Conservation (phyloP, 2,329 filamentous ascomycete species). For the Talaromyces sp. region DNA sequence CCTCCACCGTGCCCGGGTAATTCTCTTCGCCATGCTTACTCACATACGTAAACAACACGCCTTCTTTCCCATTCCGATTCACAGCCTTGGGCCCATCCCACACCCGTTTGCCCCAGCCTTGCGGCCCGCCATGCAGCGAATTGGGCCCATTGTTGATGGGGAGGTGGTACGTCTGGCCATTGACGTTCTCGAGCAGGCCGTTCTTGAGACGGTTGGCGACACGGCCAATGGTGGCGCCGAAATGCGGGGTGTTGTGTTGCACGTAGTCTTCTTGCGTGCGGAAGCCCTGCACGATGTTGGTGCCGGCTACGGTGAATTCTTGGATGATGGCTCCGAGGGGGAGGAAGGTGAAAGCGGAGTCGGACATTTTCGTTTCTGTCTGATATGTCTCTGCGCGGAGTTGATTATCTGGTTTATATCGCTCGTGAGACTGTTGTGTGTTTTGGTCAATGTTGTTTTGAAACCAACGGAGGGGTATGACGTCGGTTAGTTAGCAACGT, state of each 20-base stretch:
- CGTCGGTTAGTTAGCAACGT: neutral
- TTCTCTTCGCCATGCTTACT: conserved; percentile 83
- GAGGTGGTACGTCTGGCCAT: conserved; percentile 63
- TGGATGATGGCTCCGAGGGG: conserved; percentile 49
- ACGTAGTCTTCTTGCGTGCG: conserved; percentile 69
- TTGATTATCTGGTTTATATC: neutral
- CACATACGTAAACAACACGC: conserved; percentile 57
- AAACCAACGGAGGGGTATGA: neutral
- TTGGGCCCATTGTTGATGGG: conserved; percentile 70
- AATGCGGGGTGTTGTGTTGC: conserved; percentile 70
- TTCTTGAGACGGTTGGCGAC: conserved; percentile 73
- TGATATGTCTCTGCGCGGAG: neutral
- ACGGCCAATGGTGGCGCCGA: conserved; percentile 88
- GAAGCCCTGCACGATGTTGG: conserved; percentile 88
- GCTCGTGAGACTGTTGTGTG: too few relatives aligned
- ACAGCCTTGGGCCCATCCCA: conserved; percentile 67
- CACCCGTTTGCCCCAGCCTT: conserved; percentile 74
- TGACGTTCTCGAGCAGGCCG: conserved; percentile 65
- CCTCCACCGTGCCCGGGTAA: conserved; percentile 79
- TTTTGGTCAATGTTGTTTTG: neutral
- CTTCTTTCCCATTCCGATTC: conserved; percentile 55
- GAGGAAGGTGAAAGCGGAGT: conserved; percentile 40
- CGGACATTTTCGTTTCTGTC: conserved; percentile 15
- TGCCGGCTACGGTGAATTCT: conserved; percentile 67
- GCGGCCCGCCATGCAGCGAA: conserved; percentile 62